Conservation (phyloP, 305 asterid species). For the Nicotiana rustica region DNA sequence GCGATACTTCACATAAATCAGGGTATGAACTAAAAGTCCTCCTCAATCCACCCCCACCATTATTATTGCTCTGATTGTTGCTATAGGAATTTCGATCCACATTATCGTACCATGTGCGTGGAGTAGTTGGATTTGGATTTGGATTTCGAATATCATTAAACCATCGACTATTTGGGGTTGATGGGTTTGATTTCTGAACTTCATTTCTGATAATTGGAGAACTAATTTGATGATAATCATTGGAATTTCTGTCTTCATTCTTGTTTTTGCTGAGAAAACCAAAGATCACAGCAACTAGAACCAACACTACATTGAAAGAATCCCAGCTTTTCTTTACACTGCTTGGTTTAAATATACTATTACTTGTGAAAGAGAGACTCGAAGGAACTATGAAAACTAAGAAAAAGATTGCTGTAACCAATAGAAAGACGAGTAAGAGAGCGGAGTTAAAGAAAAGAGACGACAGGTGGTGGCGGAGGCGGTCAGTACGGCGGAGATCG, state of each 20-base stretch:
- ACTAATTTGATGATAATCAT: constrained; percentile 57
- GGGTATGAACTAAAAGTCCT: constrained; percentile 79
- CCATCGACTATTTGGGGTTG: constrained; percentile 54
- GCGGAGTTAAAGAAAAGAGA: constrained; percentile 72
- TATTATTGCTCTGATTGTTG: neutral
- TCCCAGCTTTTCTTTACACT: constrained; percentile 86
- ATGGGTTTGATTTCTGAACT: constrained; percentile 51
- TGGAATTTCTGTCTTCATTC: constrained; percentile 53
- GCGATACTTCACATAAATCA: constrained; percentile 70
- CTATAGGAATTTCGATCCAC: constrained; percentile 45
- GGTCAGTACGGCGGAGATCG: constrained; percentile 61
- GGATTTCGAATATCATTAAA: constrained; percentile 29
- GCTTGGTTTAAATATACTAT: constrained; percentile 66
- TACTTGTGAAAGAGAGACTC: constrained; percentile 56
- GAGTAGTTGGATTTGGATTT: neutral
- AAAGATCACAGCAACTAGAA: constrained; percentile 74
- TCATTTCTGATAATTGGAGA: constrained; percentile 41
- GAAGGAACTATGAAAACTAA: constrained; percentile 66
- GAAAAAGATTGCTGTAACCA: constrained; percentile 64
- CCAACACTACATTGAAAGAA: constrained; percentile 70
- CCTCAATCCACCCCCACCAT: constrained; percentile 44
- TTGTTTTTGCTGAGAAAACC: constrained; percentile 74
- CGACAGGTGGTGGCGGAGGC: constrained; percentile 57
- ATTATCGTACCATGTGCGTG: constrained; percentile 35
- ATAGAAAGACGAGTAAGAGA: constrained; percentile 56